Base-by-base conservation (phyloP, 139 green algal species). In the Chlamydomonas urium region DNA sequence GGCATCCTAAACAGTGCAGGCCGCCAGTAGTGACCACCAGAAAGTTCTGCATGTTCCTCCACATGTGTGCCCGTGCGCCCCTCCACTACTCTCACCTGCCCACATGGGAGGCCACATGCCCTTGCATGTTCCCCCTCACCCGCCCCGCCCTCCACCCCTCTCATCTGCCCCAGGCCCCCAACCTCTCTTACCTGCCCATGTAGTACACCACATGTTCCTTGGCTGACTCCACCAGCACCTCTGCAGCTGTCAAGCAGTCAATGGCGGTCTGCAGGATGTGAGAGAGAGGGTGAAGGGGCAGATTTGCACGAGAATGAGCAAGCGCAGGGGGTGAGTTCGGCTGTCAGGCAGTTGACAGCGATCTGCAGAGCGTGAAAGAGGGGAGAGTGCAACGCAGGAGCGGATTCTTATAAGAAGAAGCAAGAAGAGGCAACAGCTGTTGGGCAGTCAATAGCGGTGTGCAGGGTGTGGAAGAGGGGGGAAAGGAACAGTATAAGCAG, bases 151-250 rank as follows among this genome's bases (percentile, higher is more conserved):
- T n/a, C n/a, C n/a, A n/a, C n/a, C n/a, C n/a, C n/a, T n/a, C n/a
- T n/a, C n/a, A n/a, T n/a, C n/a, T n/a, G n/a, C n/a, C n/a, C n/a
- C n/a, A n/a, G n/a, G n/a, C n/a, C n/a, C 10, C 10, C 56, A 65
- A 65, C 8, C 38, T 19, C 33, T 24, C 60, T 47, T 38, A 71
- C 37, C 63, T 56, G 37, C 63, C 63, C 24, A 71, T 8, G 34
- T 71, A 71, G 63, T 71, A 71, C 10, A 71, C 63, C 5, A 58
- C 36, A 17, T 35, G 37, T 23, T 71, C 63, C 8, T 14, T 17
- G 37, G 38, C 37, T 3, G 34, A 8, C 4, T 71, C 24, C 6
- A 71, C 6, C 63, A 71, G 24, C 8, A 42, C 35, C 63, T 59
- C 24, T 17, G 63, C 63, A 57, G 63, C 63, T 21, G 57, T 35